Evolutionary conservation across 2,329 filamentous ascomycete genomes (phyloP).

Genomic region (Celoporthe dispersa): DNA sequence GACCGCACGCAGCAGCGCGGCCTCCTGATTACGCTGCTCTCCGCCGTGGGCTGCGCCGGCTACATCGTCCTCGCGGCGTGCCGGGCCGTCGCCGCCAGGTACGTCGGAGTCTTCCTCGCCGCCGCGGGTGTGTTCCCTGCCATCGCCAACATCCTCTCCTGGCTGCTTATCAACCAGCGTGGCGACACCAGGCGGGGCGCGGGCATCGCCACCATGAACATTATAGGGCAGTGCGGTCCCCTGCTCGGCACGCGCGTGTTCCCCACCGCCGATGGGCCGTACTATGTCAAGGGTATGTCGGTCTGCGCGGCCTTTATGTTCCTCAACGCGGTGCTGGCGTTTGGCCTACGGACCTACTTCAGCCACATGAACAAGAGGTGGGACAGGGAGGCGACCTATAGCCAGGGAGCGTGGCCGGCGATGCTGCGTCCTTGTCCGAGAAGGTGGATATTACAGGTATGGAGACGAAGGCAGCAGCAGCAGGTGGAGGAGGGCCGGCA

Average conservation of each 20-base stretch:
- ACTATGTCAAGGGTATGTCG: slow-evolving; percentile 45
- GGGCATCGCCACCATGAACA: slow-evolving; percentile 64
- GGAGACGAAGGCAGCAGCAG: background rate
- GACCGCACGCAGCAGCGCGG: slow-evolving; percentile 69
- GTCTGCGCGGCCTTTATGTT: slow-evolving; percentile 48
- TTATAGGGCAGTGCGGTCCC: slow-evolving; percentile 66
- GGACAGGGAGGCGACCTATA: slow-evolving; percentile 30
- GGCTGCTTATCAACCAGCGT: slow-evolving; percentile 73
- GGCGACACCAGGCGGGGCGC: slow-evolving; percentile 67
- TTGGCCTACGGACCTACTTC: slow-evolving; percentile 40
- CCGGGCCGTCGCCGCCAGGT: slow-evolving; percentile 47
- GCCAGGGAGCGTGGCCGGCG: slow-evolving; percentile 29
- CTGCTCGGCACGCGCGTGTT: slow-evolving; percentile 68
- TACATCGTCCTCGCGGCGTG: slow-evolving; percentile 68
- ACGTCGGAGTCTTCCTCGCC: slow-evolving; percentile 52
- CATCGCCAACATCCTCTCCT: slow-evolving; percentile 71
- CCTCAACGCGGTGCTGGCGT: slow-evolving; percentile 43
- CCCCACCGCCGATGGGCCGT: slow-evolving; percentile 46
- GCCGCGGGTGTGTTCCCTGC: slow-evolving; percentile 61
- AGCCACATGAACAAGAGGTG: slow-evolving; percentile 41
- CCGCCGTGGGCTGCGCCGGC: slow-evolving; percentile 61
- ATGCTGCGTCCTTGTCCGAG: background rate
- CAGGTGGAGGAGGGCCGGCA: background rate
- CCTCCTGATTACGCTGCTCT: slow-evolving; percentile 60
- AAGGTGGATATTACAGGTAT: background rate